These are phyloP conservation scores for Amanita rubescens DNA, from an alignment of 768 basidiomycete species.

Conservation along the genomic window DNA sequence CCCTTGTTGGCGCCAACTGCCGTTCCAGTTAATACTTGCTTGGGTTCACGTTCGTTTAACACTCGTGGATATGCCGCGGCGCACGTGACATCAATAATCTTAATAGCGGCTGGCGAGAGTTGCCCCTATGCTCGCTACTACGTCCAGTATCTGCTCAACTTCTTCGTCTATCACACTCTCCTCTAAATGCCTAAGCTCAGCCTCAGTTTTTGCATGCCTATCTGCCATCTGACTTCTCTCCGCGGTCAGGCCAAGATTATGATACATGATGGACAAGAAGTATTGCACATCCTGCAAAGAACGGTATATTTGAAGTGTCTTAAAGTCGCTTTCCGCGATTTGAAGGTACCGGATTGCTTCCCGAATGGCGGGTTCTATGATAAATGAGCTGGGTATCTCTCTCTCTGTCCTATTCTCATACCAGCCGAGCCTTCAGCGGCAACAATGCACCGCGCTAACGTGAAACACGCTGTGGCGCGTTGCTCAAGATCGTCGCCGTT, in stretches of 20 bases:
- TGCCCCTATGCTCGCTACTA: conserved; percentile 53
- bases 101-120: conserved; percentile 35
- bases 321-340: conserved; percentile 62
- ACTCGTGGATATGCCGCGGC: not conserved
- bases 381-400: no score
- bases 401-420: conserved; percentile 27
- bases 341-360: conserved; percentile 56
- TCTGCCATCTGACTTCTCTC: conserved; percentile 50
- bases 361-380: conserved; percentile 33
- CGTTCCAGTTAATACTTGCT: conserved; percentile 12
- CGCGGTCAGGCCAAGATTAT: conserved; percentile 51
- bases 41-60: not conserved
- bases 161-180: conserved; percentile 42
- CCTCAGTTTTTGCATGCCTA: conserved; percentile 40
- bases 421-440: conserved; percentile 43
- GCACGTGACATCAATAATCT: conserved; percentile 5
- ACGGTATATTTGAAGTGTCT: conserved; percentile 46
- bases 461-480: conserved; percentile 68
- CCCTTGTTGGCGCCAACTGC: conserved; percentile 7
- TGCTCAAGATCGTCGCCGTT: conserved; percentile 68
- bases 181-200: conserved; percentile 34
- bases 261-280: conserved; percentile 59
- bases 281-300: conserved; percentile 67
- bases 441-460: conserved; percentile 67
- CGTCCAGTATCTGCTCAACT: conserved; percentile 45